These are phyloP conservation scores for Poa annua DNA, from an alignment of 176 grass and related monocot species.

Conservation along the genomic window DNA sequence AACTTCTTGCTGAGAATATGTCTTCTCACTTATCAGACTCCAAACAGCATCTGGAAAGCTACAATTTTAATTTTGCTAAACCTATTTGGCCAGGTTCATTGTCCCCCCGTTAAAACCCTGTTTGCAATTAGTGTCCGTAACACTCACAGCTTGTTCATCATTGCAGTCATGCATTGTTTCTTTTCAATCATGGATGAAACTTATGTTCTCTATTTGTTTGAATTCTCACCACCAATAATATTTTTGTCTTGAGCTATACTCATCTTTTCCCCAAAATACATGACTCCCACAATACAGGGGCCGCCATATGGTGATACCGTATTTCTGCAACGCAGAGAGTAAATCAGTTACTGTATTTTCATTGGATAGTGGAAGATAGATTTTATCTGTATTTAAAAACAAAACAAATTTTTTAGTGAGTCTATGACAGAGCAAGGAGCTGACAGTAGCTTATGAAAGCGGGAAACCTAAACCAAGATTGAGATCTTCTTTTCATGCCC, in stretches of 20 bases:
- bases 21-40: not conserved
- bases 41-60: not conserved
- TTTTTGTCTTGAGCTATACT: not conserved
- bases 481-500: no score
- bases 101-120: not conserved
- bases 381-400: no score
- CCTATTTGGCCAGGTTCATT: not conserved
- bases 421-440: no score
- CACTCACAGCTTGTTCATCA: not conserved
- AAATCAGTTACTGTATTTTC: no score
- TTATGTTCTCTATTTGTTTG: not conserved
- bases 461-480: not conserved
- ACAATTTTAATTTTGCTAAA: not conserved
- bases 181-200: not conserved
- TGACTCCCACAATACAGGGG: not conserved
- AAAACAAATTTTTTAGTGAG: no score
- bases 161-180: conserved; percentile 22
- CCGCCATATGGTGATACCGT: not conserved
- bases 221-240: not conserved
- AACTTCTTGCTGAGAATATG: conserved; percentile 12
- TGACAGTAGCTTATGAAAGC: not conserved
- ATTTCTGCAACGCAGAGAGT: no score
- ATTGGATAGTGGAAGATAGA: no score
- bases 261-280: not conserved
- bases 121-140: not conserved